Base-by-base conservation (phyloP, 805 yeast genomes). In the Zygosaccharomyces pseudorouxii region DNA sequence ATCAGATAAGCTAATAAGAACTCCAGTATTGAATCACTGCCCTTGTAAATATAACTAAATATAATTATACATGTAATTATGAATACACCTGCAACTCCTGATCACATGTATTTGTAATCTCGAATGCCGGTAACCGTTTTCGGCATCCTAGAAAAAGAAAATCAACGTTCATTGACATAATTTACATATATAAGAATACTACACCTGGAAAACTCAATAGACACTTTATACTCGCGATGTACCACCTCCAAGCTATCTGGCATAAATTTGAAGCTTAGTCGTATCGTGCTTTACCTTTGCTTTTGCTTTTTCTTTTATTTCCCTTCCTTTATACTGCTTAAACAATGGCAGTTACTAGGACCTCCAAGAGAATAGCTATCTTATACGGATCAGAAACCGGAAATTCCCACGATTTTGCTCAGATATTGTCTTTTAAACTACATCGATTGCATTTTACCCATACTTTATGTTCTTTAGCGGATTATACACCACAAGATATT, bases 371-470 rank as follows among this genome's bases (percentile, higher is more conserved):
- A 29, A 71, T 86, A 9, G 79, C 81, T 16, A 78, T 93, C 5
- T 69, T 93, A 0, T 90, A 85, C 65, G 97, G 97, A 0, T 83
- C 96, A 1, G 98, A 90, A 62, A 87, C 97, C 0, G 98, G 97
- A 0, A 90, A 86, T 59, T 78, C 96, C 0, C 86, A 85, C 58
- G 97, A 92, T 58, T 83, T 79, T 59, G 96, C 97, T 0, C 75
- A 76, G 36, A 73, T 80, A 28, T 68, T 90, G 20, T 75, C 80
- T 14, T 72, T 76, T 48, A 71, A 74, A 36, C 73, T 86, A 41
- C 77, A 78, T 45, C 74, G 86, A 54, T 66, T 72, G 43, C 77
- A 78, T 55, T 64, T 74, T 79, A 55, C 67, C 59, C 41, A 78
- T 82, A 12, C 67, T 53, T 1, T 84, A 3, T 67, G 74, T 8